Evolutionary conservation across 164 flowering plant genomes (phyloP), one percentile per base, ranked within the genome.

Genomic region (Berberis thunbergii): DNA sequence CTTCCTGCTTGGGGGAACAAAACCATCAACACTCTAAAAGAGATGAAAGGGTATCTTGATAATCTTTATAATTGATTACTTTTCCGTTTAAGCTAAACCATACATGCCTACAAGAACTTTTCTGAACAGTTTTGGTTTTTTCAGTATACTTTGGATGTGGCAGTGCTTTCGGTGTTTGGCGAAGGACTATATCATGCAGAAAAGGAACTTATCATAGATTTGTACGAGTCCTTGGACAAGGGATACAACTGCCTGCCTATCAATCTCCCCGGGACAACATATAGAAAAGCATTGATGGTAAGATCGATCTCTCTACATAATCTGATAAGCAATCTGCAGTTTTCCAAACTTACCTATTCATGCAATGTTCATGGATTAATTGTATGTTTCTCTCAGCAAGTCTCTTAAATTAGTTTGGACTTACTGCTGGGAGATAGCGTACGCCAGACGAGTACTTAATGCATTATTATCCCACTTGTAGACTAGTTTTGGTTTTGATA

Each of bases 191-290:
- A 71, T 45, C 7, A 52, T 26, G n/a, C 70, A 6, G 87, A 87
- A 66, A 64, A 67, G 48, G 82, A 86, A 67, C 76, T 68, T 55
- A 79, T 91, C 54, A 83, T 84, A 65, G 59, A 72, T 2, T 68
- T 83, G 69, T 91, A 86, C 65, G 74, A 70, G 2, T 60, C 73
- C 70, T 59, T 91, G 61, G 95, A 86, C 75, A 81, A 81, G 55
- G 98, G 98, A 3, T 91, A 89, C 79, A 91, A 91, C 70, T 89
- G 95, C 45, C 84, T 91, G 96, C 96, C 98, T 38, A 10, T 87
- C 44, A 72, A 87, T 72, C 71, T 91, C 44, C 98, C 96, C 0
- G 92, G 94, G 53, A 89, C 95, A 10, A 76, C 83, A 0, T 91
- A 77, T 61, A 72, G 68, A 73, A 80, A 70, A 73, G 80, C 96